Conservation (phyloP, 2,329 filamentous ascomycete species). For the Fusarium sarcochroum region DNA sequence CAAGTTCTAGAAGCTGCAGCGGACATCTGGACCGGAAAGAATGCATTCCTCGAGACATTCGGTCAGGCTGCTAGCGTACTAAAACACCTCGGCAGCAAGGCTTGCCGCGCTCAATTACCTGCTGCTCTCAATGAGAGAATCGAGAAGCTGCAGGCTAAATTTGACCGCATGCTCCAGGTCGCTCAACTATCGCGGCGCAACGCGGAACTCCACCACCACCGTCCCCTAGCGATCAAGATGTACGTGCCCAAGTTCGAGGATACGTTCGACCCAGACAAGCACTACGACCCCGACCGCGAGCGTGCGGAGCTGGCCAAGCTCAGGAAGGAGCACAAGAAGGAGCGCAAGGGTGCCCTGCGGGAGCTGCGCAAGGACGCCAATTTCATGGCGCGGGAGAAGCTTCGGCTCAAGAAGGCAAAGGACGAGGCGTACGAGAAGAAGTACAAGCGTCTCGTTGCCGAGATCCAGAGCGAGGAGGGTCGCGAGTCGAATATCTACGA, state of each 20-base stretch:
- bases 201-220: constrained; percentile 90
- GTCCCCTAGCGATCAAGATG: constrained; percentile 87
- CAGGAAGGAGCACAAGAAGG: constrained; percentile 91
- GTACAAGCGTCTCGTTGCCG: constrained; percentile 89
- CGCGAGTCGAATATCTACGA: constrained; percentile 90
- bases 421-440: constrained; percentile 97
- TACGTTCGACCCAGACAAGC: constrained; percentile 91
- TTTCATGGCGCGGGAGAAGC: constrained; percentile 91
- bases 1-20: constrained; percentile 77
- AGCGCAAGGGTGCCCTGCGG: constrained; percentile 93
- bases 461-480: constrained; percentile 96
- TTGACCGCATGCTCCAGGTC: constrained; percentile 70
- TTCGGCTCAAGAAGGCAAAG: constrained; percentile 92
- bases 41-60: constrained; percentile 86
- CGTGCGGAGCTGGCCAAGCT: constrained; percentile 88
- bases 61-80: constrained; percentile 72
- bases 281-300: constrained; percentile 96
- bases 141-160: constrained; percentile 60
- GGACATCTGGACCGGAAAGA: constrained; percentile 79
- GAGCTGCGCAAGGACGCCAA: constrained; percentile 95
- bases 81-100: constrained; percentile 70
- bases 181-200: constrained; percentile 79
- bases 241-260: constrained; percentile 97
- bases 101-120: constrained; percentile 66
- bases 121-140: constrained; percentile 57